Evolutionary conservation across 345 rosid species (phyloP).

Genomic region (Theobroma cacao): DNA sequence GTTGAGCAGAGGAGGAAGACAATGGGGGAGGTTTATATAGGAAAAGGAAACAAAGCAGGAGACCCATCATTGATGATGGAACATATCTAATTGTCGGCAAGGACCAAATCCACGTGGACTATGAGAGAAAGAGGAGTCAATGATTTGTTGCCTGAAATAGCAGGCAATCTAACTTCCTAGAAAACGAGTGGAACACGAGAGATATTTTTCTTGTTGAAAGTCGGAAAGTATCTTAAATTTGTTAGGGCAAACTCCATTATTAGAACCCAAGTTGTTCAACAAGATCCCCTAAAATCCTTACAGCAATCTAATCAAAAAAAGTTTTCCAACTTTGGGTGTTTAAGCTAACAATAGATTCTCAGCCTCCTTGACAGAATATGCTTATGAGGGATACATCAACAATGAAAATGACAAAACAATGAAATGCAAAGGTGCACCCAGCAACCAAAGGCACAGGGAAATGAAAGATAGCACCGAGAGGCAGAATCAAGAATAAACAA

Average conservation of each 20-base stretch:
- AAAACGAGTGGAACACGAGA: not conserved
- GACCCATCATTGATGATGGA: not conserved
- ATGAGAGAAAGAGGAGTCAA: not conserved
- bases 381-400: not conserved
- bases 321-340: not conserved
- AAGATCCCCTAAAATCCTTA: not conserved
- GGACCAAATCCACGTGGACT: conserved; percentile 2
- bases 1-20: not conserved
- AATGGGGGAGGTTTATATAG: not conserved
- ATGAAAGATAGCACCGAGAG: not conserved
- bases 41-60: not conserved
- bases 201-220: not conserved
- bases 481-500: not conserved
- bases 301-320: not conserved
- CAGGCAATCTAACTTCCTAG: not conserved
- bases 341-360: not conserved
- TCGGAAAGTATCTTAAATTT: not conserved
- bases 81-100: conserved; percentile 3
- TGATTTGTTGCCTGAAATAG: not conserved
- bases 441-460: not conserved
- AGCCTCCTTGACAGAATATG: no score
- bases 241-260: not conserved
- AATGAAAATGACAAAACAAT: not conserved
- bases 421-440: not conserved
- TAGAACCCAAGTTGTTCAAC: not conserved